Evolutionary conservation across 306 rosid species (phyloP).

Genomic region (Datisca glomerata): DNA sequence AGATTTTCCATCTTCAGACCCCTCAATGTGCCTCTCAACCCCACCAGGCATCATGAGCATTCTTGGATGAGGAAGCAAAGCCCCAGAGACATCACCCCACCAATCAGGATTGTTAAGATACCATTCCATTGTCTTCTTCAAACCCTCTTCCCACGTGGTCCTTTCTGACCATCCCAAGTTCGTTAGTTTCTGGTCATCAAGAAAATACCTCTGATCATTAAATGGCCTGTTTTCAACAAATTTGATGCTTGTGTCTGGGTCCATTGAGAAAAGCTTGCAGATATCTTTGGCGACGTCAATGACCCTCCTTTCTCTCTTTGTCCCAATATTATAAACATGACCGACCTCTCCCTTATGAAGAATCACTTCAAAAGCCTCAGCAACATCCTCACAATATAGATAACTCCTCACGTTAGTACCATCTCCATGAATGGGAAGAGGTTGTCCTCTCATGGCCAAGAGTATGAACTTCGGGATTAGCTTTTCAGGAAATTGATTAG

Average conservation of each 20-base stretch:
- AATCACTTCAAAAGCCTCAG: conserved; percentile 85
- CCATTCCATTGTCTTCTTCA: conserved; percentile 88
- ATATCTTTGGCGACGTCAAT: conserved; percentile 79
- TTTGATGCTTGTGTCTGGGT: conserved; percentile 52
- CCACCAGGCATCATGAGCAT: conserved; percentile 97
- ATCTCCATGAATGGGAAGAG: conserved; percentile 89
- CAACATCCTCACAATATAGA: conserved; percentile 84
- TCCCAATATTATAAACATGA: conserved; percentile 84
- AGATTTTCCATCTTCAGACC: conserved; percentile 45
- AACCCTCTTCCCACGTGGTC: conserved; percentile 77
- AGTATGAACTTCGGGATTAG: conserved; percentile 86
- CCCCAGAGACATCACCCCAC: conserved; percentile 98
- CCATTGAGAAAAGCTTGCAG: conserved; percentile 54
- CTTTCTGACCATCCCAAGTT: conserved; percentile 80
- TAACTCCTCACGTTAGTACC: conserved; percentile 92
- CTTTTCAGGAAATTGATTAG: conserved; percentile 86
- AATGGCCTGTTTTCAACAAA: conserved; percentile 90
- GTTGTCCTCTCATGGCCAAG: conserved; percentile 75
- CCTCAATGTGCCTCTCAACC: conserved; percentile 53
- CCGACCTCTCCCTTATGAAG: conserved; percentile 96
- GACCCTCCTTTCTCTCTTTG: conserved; percentile 81
- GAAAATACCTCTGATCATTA: conserved; percentile 81
- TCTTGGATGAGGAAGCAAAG: conserved; percentile 84
- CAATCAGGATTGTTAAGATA: conserved; percentile 66
- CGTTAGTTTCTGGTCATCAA: conserved; percentile 73